These are phyloP conservation scores for Plasmodium fragile DNA, from an alignment of 169 alveolate genomes.

Conservation along the genomic window DNA sequence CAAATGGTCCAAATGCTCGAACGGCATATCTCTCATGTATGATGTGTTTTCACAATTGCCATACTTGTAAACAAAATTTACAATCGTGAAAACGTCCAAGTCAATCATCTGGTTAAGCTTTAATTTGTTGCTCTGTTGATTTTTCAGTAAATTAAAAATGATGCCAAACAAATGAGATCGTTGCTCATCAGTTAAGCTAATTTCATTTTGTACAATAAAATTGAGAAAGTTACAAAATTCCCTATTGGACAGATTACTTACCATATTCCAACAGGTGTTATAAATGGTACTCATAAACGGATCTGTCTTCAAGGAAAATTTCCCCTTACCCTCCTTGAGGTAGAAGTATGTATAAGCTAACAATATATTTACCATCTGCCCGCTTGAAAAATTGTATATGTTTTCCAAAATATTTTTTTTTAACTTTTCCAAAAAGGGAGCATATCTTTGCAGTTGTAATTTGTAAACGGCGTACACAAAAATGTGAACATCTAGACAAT, in stretches of 20 bases:
- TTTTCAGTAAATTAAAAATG: conserved; percentile 11
- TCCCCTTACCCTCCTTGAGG: background rate
- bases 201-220: conserved; percentile 61
- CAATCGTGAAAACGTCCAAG: conserved; percentile 59
- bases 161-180: background rate
- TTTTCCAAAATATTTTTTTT: conserved; percentile 53
- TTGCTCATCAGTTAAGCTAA: conserved; percentile 21
- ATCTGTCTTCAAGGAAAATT: background rate
- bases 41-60: background rate
- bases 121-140: background rate
- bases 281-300: conserved; percentile 28
- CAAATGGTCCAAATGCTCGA: conserved; percentile 14
- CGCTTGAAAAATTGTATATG: conserved; percentile 23
- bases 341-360: conserved; percentile 37
- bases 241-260: conserved; percentile 26
- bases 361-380: conserved; percentile 51
- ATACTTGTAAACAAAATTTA: conserved; percentile 64
- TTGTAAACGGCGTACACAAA: conserved; percentile 63
- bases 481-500: conserved; percentile 46
- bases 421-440: conserved; percentile 32
- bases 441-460: conserved; percentile 36
- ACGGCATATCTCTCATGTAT: background rate
- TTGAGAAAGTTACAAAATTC: conserved; percentile 72
- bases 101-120: conserved; percentile 42
- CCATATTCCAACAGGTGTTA: conserved; percentile 22